phyloP scores from a whole-genome alignment of 1,139 yeast genomes.

The Debaryomycetaceae sp. region DNA sequence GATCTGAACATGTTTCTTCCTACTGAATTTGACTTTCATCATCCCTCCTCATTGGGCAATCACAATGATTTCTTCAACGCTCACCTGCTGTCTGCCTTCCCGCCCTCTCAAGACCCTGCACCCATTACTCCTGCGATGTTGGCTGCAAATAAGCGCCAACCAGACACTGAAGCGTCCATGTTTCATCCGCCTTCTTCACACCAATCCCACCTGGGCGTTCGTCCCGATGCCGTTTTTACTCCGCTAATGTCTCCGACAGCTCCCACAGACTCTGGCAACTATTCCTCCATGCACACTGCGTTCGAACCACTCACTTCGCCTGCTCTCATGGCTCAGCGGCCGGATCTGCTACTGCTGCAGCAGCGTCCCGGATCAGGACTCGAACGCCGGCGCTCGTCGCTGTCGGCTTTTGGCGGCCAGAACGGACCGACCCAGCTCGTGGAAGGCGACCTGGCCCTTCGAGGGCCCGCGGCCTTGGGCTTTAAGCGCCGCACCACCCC shows the following conservation, averaged over 20 bases:
- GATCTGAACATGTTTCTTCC: constrained; percentile 20
- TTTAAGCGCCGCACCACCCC: constrained; percentile 38
- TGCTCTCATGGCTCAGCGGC: constrained; percentile 45
- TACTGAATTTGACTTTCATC: constrained; percentile 14
- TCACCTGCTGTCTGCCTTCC: constrained; percentile 21
- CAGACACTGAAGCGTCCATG: not conserved
- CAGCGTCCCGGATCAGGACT: constrained; percentile 1
- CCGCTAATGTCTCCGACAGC: constrained; percentile 71
- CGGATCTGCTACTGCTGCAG: constrained; percentile 5
- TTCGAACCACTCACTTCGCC: constrained; percentile 54
- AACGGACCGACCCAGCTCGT: not conserved
- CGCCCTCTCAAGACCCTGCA: constrained; percentile 17
- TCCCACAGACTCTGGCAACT: constrained; percentile 36
- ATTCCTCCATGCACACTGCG: constrained; percentile 19
- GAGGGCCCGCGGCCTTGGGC: constrained; percentile 1
- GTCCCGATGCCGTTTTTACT: constrained; percentile 49
- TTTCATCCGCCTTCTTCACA: constrained; percentile 1
- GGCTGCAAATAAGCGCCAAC: constrained; percentile 7
- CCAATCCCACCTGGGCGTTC: constrained; percentile 1
- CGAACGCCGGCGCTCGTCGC: constrained; percentile 26
- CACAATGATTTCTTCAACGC: not conserved
- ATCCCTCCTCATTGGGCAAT: not conserved
- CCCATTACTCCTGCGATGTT: constrained; percentile 18
- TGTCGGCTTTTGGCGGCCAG: constrained; percentile 21
- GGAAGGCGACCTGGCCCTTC: constrained; percentile 11